Base-by-base conservation (phyloP, 768 basidiomycete genomes). In the Tricholoma furcatifolium region DNA sequence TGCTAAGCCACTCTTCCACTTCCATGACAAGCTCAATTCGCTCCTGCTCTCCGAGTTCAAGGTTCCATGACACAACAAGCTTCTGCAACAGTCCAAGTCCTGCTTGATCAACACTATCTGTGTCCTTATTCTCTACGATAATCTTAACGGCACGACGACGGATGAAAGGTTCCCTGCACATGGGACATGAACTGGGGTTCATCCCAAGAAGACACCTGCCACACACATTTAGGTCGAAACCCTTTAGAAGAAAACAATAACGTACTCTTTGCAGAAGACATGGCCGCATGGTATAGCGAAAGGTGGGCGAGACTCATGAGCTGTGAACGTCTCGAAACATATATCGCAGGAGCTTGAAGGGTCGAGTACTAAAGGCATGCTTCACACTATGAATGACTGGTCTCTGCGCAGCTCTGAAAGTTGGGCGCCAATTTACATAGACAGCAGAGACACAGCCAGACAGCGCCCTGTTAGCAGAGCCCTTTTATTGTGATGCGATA, bases 281-380 rank as follows among this genome's bases (percentile, higher is more conserved):
- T 89, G 87, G 32, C 88, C 88, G 61, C 88, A 91, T 18, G 83
- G 77, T 55, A 90, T 88, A 12, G 79, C 83, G 65, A 87, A 80
- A 4, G 87, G 88, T 46, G 78, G 71, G 62, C 77, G 76, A 31
- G 74, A 65, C 21, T 72, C 71, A 35, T 79, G 81, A 17, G 20
- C 11, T 36, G 76, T 67, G 64, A 87, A 89, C 18, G 71, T 70
- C 51, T 86, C 84, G 51, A 87, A 73, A 66, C 88, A 91, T 57
- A 91, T 81, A 66, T 91, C 88, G 72, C 88, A 91, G 54, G 74
- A 77, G 61, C 86, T 88, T 24, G 81, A 77, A 6, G 84, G 76
- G 67, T 88, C 84, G 21, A 88, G 72, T 57, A 86, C 75, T 62
- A 90, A 72, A 72, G 54, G 57, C 60, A 53, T 51, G 21, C 18